These are phyloP conservation scores for Aureobasidium sp. DNA, from an alignment of 2,329 filamentous ascomycete genomes.

Conservation along the genomic window DNA sequence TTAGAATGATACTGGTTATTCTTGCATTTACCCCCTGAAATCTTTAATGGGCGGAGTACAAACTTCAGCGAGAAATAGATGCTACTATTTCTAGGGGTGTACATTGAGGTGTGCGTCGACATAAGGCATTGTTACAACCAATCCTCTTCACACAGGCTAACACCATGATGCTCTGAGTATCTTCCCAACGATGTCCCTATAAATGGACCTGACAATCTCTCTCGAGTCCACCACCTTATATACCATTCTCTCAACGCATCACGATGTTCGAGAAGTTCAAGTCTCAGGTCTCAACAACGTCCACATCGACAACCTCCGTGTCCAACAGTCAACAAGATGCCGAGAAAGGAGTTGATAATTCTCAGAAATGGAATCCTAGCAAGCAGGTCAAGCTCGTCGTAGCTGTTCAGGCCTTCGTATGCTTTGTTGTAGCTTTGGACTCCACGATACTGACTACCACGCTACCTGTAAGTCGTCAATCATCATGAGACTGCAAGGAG, in stretches of 20 bases:
- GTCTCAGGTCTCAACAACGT: not conserved
- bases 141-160: not conserved
- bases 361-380: conserved; percentile 32
- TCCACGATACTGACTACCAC: conserved; percentile 42
- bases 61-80: too few species aligned
- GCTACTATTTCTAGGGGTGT: too few species aligned
- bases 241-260: not conserved
- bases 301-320: not conserved
- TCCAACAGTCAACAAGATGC: not conserved
- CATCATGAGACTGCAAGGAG: too few species aligned
- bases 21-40: too few species aligned
- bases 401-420: conserved; percentile 36
- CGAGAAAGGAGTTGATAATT: not conserved
- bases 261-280: not conserved
- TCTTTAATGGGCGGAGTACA: too few species aligned
- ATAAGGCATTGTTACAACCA: not conserved
- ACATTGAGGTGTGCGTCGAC: too few species aligned
- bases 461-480: conserved; percentile 31
- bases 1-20: too few species aligned
- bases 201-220: not conserved
- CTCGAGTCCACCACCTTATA: not conserved
- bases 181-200: not conserved
- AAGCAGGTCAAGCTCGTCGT: conserved; percentile 37
- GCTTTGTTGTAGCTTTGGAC: conserved; percentile 45
- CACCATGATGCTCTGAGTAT: not conserved